Percentiles rank a stretch among this genome's conserved stretches.
Conservation (phyloP, 2,329 filamentous ascomycete species). For the Venturiaceae sp. region DNA sequence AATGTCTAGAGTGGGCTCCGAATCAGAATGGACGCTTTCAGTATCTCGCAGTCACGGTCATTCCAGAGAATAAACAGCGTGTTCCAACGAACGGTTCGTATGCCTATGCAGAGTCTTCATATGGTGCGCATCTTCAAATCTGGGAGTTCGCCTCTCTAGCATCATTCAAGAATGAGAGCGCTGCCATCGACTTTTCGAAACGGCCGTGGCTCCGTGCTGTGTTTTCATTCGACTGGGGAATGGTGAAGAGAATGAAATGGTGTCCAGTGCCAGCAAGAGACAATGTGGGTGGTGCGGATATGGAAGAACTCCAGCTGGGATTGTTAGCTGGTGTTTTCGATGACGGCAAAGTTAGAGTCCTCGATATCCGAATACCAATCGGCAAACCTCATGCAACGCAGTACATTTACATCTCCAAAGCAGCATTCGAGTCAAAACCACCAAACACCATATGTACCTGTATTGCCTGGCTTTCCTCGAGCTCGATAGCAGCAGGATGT, state of each 20-base stretch:
- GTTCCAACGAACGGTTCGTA: slow-evolving; percentile 24
- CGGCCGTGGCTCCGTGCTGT: slow-evolving; percentile 38
- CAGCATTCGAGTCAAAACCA: slow-evolving; percentile 40
- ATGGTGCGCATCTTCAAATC: slow-evolving; percentile 45
- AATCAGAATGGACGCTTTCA: slow-evolving; percentile 36
- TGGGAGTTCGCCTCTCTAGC: slow-evolving; percentile 42
- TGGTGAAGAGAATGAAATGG: slow-evolving; percentile 46
- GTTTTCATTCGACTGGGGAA: slow-evolving; percentile 49
- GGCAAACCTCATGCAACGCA: slow-evolving; percentile 8
- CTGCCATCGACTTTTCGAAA: slow-evolving; percentile 31
- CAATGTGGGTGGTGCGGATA: too few relatives aligned
- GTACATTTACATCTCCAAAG: slow-evolving; percentile 32
- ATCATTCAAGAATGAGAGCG: slow-evolving; percentile 16
- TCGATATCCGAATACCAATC: slow-evolving; percentile 34
- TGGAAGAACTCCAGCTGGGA: slow-evolving; percentile 31
- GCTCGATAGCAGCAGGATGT: slow-evolving; percentile 44
- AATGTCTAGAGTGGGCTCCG: slow-evolving; percentile 37
- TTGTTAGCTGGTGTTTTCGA: slow-evolving; percentile 47
- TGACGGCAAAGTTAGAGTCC: slow-evolving; percentile 46
- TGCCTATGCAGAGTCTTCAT: slow-evolving; percentile 37
- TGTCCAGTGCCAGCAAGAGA: slow-evolving; percentile 33
- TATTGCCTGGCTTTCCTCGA: slow-evolving; percentile 47
- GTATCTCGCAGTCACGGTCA: slow-evolving; percentile 41
- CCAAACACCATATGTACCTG: slow-evolving; percentile 46
- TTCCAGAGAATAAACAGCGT: slow-evolving; percentile 18